A percentile compares a stretch with the other conserved stretches of the same genome.
Conservation (phyloP, 306 rosid species). For the Lablab purpureus region DNA sequence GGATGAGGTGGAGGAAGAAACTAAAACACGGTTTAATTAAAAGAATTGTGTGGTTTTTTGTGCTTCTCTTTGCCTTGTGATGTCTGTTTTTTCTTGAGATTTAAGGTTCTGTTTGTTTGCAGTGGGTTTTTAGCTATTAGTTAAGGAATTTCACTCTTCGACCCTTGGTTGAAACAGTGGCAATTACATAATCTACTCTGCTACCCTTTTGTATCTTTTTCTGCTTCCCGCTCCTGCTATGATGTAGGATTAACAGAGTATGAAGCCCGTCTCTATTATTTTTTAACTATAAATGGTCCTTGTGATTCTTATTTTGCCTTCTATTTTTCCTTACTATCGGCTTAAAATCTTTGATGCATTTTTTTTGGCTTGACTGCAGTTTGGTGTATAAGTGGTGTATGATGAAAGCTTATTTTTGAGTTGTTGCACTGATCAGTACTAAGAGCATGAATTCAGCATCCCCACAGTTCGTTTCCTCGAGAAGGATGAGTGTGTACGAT, state of each 20-base stretch:
- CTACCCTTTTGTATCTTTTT: constrained; percentile 11
- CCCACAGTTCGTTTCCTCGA: constrained; percentile 68
- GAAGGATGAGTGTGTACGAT: constrained; percentile 87
- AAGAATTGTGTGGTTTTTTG: constrained; percentile 19
- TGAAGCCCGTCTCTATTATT: too few species aligned
- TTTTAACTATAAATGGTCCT: too few species aligned
- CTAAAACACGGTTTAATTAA: constrained; percentile 21
- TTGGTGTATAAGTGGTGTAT: constrained; percentile 8
- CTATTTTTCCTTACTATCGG: not conserved
- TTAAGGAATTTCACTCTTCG: not conserved
- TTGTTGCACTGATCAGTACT: constrained; percentile 49
- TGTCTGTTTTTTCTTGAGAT: constrained; percentile 40
- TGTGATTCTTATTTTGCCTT: not conserved
- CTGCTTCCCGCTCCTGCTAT: not conserved
- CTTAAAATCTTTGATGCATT: not conserved
- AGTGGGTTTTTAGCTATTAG: not conserved
- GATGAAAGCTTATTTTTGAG: constrained; percentile 35
- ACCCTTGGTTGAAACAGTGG: not conserved
- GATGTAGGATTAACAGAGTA: too few species aligned
- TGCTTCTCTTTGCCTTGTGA: constrained; percentile 14
- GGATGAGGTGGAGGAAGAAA: constrained; percentile 32
- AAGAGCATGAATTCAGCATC: constrained; percentile 78
- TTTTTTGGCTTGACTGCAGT: not conserved
- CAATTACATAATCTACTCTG: not conserved
- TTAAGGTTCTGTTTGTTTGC: not conserved